Evolutionary conservation across 805 yeast genomes (phyloP), one percentile per base, ranked within the genome.

Genomic region (Monosporozyma siamensis): DNA sequence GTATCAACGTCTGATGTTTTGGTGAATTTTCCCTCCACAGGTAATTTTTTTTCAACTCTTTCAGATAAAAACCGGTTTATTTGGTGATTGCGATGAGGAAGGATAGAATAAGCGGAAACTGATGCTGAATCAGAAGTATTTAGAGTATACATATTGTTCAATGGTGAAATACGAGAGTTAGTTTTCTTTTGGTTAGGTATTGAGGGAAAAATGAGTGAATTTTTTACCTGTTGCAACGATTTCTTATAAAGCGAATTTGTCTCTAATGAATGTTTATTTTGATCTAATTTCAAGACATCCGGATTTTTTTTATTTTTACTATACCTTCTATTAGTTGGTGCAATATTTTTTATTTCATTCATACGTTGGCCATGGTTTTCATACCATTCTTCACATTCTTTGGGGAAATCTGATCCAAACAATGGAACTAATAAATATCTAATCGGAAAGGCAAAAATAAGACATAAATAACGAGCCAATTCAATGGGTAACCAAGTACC

Each of bases 401-500:
- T 44, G 4, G 68, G 67, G 58, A 88, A 88, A 22, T 66, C 71
- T 1, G 65, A 61, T 3, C 96, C 96, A 63, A 88, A 88, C 6
- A 88, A 50, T 2, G 96, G 95, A 22, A 86, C 73, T 49, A 88
- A 65, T 17, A 83, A 76, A 57, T 68, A 82, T 44, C 96, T 68
- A 36, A 88, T 82, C 44, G 79, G 77, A 61, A 74, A 87, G 64
- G 95, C 84, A 53, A 87, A 83, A 40, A 82, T 73, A 26, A 75
- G 61, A 3, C 95, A 90, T 41, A 88, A 66, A 25, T 74, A 64
- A 46, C 70, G 71, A 20, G 94, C 87, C 1, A 83, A 68, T 8
- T 72, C 74, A 54, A 64, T 81, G 2, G 95, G 90, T 31, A 87
- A 64, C 96, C 96, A 89, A 7, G 95, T 86, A 4, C 97, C 97